These are phyloP conservation scores for Penicillium manginii DNA, from an alignment of 495 filamentous ascomycete species.

Conservation along the genomic window DNA sequence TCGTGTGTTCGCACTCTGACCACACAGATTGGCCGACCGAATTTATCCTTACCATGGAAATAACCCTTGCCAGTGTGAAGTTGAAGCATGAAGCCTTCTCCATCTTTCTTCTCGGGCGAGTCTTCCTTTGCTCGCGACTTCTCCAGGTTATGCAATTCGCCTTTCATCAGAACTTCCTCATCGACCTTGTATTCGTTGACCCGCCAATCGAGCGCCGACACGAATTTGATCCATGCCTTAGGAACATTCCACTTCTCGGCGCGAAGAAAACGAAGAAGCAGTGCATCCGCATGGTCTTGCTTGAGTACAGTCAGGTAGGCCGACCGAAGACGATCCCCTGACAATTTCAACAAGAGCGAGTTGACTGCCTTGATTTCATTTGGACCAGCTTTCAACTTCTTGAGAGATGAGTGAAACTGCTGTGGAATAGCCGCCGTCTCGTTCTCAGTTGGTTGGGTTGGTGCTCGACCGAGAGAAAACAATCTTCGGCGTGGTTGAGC, in stretches of 20 bases:
- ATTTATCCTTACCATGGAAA: conserved; percentile 80
- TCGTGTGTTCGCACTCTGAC: conserved; percentile 77
- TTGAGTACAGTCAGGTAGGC: conserved; percentile 87
- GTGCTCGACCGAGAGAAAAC: conserved; percentile 23
- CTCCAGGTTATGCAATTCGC: conserved; percentile 65
- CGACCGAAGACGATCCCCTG: conserved; percentile 70
- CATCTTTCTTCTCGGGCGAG: conserved; percentile 59
- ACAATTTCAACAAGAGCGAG: conserved; percentile 37
- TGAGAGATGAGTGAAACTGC: conserved; percentile 25
- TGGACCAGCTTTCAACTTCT: conserved; percentile 19
- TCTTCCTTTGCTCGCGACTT: conserved; percentile 59
- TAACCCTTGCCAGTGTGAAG: conserved; percentile 87
- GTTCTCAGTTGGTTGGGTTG: conserved; percentile 12
- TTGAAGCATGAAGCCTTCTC: conserved; percentile 78
- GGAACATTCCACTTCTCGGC: conserved; percentile 96
- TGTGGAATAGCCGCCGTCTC: conserved; percentile 20
- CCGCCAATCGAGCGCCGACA: conserved; percentile 88
- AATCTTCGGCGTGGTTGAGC: conserved; percentile 15
- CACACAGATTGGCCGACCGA: conserved; percentile 79
- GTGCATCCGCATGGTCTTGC: conserved; percentile 85
- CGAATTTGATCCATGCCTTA: conserved; percentile 84
- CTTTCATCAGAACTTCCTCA: conserved; percentile 74
- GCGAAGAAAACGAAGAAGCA: conserved; percentile 83
- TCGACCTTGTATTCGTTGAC: conserved; percentile 76
- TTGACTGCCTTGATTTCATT: conserved; percentile 31